Evolutionary conservation across 192 early-diverging fungal genomes (phyloP).

Genomic region (Phlyctochytrium arcticum): DNA sequence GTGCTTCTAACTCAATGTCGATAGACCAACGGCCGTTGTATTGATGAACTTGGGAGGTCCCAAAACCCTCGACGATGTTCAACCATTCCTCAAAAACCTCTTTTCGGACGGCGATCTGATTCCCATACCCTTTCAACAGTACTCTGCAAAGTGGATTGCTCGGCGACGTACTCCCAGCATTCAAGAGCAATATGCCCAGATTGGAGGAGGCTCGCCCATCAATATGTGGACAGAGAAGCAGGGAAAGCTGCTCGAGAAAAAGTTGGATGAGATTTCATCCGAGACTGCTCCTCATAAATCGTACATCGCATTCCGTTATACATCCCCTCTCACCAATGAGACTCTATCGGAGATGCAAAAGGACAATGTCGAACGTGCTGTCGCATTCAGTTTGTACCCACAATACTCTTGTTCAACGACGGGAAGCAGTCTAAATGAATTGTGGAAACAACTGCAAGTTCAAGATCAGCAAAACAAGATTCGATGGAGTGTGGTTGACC

Average conservation of each 20-base stretch:
- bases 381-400: slow-evolving; percentile 93
- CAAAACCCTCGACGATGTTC: slow-evolving; percentile 66
- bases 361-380: slow-evolving; percentile 77
- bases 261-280: slow-evolving; percentile 55
- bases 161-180: slow-evolving; percentile 80
- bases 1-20: too few relatives aligned
- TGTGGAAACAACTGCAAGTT: slow-evolving; percentile 60
- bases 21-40: slow-evolving; percentile 73
- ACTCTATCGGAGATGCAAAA: slow-evolving; percentile 73
- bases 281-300: slow-evolving; percentile 75
- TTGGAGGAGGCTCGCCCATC: slow-evolving; percentile 95
- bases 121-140: slow-evolving; percentile 76
- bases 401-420: slow-evolving; percentile 97
- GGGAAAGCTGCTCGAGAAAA: slow-evolving; percentile 69
- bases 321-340: slow-evolving; percentile 67
- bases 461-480: slow-evolving; percentile 63
- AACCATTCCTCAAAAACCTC: slow-evolving; percentile 74
- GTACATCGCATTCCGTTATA: slow-evolving; percentile 94
- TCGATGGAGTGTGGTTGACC: slow-evolving; percentile 93
- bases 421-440: slow-evolving; percentile 87
- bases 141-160: slow-evolving; percentile 70
- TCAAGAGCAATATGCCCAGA: slow-evolving; percentile 83
- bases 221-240: slow-evolving; percentile 84
- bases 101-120: slow-evolving; percentile 93
- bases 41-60: slow-evolving; percentile 96